A percentile compares a stretch with the other conserved stretches of the same genome.
Evolutionary conservation across 257 asterid genomes (phyloP).

Genomic region (Penstemon eatonii): DNA sequence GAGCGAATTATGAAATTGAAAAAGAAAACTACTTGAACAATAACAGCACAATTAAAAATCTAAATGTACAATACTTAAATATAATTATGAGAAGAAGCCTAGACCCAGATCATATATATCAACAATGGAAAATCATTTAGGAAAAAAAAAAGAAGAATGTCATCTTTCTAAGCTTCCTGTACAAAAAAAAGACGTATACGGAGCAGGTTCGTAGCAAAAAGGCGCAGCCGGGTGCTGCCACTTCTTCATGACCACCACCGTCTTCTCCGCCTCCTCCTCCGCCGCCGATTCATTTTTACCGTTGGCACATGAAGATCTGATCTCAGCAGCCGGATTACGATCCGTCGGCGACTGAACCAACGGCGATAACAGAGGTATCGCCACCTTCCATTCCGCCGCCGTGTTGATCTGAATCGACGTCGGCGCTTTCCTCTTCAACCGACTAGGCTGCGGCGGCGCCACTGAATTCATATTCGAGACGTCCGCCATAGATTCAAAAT

Average conservation of each 20-base stretch:
- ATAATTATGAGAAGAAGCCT: too few species aligned
- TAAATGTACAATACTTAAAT: too few species aligned
- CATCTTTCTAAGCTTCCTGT: constrained; percentile 48
- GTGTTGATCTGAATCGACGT: constrained; percentile 54
- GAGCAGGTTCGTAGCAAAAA: constrained; percentile 52
- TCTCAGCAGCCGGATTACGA: constrained; percentile 36
- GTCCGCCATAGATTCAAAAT: constrained; percentile 41
- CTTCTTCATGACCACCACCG: constrained; percentile 41
- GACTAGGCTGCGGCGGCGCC: constrained; percentile 44
- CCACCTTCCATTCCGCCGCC: constrained; percentile 60
- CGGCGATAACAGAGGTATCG: constrained; percentile 68
- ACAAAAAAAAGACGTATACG: constrained; percentile 49
- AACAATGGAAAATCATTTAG: too few species aligned
- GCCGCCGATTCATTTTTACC: constrained; percentile 31
- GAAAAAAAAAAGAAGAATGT: neutral
- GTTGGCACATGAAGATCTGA: constrained; percentile 13
- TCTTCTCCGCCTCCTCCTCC: constrained; percentile 38
- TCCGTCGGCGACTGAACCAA: constrained; percentile 57
- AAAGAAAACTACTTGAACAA: too few species aligned
- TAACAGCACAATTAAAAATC: too few species aligned
- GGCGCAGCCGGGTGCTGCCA: constrained; percentile 83
- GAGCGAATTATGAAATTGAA: too few species aligned
- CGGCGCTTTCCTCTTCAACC: constrained; percentile 63
- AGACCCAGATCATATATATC: too few species aligned
- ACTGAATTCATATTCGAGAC: constrained; percentile 24